A percentile compares a stretch with the other conserved stretches of the same genome.
Evolutionary conservation across 768 basidiomycete species (phyloP).

Genomic region (Tricholoma flavovirens): DNA sequence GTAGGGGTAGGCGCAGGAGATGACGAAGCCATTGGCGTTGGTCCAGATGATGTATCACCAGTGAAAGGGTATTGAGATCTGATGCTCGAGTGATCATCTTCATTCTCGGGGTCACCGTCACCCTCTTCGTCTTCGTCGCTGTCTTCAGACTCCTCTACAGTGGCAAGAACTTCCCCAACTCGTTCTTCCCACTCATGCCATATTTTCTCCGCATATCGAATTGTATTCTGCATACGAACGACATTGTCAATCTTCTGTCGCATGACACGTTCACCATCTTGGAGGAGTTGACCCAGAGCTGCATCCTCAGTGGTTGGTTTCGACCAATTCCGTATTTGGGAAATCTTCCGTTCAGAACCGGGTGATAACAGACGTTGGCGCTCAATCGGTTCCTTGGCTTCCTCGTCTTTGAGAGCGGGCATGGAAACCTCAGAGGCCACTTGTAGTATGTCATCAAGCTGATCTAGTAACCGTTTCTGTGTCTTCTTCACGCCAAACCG

Average conservation of each 20-base stretch:
- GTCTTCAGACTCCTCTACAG: slow-evolving; percentile 48
- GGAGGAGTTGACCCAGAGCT: slow-evolving; percentile 74
- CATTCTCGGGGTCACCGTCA: slow-evolving; percentile 24
- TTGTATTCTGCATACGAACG: slow-evolving; percentile 94
- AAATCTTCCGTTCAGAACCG: slow-evolving; percentile 81
- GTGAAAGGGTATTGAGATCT: slow-evolving; percentile 60
- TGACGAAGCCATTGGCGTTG: slow-evolving; percentile 63
- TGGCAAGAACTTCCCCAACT: slow-evolving; percentile 62
- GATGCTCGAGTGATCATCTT: slow-evolving; percentile 54
- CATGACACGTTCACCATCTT: slow-evolving; percentile 87
- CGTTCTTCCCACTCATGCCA: slow-evolving; percentile 95
- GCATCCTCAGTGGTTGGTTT: slow-evolving; percentile 82
- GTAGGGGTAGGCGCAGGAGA: slow-evolving; percentile 35
- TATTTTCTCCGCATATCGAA: slow-evolving; percentile 94
- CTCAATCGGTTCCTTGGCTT: slow-evolving; percentile 86
- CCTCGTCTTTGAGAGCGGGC: slow-evolving; percentile 88
- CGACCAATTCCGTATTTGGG: slow-evolving; percentile 79
- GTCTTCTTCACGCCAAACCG: slow-evolving; percentile 75
- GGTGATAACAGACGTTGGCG: slow-evolving; percentile 88
- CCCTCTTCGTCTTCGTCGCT: slow-evolving; percentile 33
- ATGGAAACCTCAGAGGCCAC: slow-evolving; percentile 77
- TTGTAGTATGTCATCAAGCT: slow-evolving; percentile 81
- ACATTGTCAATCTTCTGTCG: slow-evolving; percentile 93
- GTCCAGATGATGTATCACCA: slow-evolving; percentile 46
- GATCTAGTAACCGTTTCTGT: slow-evolving; percentile 75